Evolutionary conservation across 2,329 filamentous ascomycete genomes (phyloP).

Genomic region (Cadophora luteo-olivacea): DNA sequence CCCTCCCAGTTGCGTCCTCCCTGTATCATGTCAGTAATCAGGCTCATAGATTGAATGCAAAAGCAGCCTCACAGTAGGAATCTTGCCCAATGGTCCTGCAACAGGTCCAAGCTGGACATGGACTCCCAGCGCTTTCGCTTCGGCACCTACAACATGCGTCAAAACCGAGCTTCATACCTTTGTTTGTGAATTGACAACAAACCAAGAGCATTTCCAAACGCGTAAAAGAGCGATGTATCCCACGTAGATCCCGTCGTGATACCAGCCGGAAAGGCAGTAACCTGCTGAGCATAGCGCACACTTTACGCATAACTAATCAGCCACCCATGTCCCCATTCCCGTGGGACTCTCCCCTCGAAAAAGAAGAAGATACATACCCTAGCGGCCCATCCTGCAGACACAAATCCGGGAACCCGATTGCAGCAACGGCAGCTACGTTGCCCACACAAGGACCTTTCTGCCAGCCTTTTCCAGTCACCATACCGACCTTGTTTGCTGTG

Average conservation of each 20-base stretch:
- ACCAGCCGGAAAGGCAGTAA: constrained; percentile 80
- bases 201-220: constrained; percentile 73
- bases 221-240: constrained; percentile 76
- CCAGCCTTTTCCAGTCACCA: constrained; percentile 82
- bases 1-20: constrained; percentile 86
- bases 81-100: constrained; percentile 76
- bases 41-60: too few relatives aligned
- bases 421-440: constrained; percentile 61
- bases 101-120: constrained; percentile 79
- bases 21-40: constrained; percentile 46
- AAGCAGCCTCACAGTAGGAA: constrained; percentile 61
- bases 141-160: constrained; percentile 74
- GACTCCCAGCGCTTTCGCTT: constrained; percentile 73
- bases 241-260: constrained; percentile 82
- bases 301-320: constrained; percentile 26
- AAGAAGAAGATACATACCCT: constrained; percentile 49
- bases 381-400: constrained; percentile 84
- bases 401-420: constrained; percentile 73
- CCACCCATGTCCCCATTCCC: background rate
- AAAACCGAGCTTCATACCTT: too few relatives aligned
- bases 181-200: constrained; percentile 32
- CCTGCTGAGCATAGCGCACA: constrained; percentile 72
- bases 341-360: background rate
- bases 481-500: constrained; percentile 77
- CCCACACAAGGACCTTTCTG: constrained; percentile 72